These are phyloP conservation scores for Moricandia arvensis DNA, from an alignment of 345 rosid genomes.

Conservation along the genomic window DNA sequence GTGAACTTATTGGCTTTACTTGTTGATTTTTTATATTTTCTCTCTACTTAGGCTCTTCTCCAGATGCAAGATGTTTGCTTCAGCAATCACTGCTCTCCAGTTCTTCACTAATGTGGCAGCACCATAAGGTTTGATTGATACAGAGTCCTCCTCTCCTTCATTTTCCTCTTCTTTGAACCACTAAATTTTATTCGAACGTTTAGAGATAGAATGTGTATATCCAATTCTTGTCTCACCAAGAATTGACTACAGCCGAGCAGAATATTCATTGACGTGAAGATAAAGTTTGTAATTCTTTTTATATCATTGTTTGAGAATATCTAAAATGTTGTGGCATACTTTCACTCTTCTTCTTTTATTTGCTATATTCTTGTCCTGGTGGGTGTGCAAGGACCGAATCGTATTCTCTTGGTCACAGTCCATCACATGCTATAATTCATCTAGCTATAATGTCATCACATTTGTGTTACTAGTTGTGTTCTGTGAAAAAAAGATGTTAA, in stretches of 20 bases:
- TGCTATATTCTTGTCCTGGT: slow-evolving; percentile 51
- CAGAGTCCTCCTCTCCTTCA: not conserved
- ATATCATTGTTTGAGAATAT: not conserved
- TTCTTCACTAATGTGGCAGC: slow-evolving; percentile 79
- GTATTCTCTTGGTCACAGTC: slow-evolving; percentile 89
- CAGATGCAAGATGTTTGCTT: slow-evolving; percentile 95
- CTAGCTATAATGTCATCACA: not conserved
- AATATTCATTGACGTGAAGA: slow-evolving; percentile 90
- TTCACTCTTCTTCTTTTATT: slow-evolving; percentile 46
- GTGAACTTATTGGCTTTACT: no score
- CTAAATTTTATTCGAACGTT: not conserved
- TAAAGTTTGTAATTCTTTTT: slow-evolving; percentile 58
- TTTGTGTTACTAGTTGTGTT: not conserved
- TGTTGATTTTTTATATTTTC: no score
- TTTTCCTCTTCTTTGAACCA: not conserved
- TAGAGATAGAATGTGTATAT: slow-evolving; percentile 98
- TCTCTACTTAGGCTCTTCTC: slow-evolving; percentile 65
- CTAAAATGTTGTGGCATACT: no score
- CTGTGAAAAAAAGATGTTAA: not conserved
- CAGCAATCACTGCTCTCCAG: slow-evolving; percentile 84
- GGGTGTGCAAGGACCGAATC: slow-evolving; percentile 81
- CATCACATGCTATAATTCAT: slow-evolving; percentile 97
- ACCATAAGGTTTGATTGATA: slow-evolving; percentile 55
- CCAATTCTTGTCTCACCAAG: slow-evolving; percentile 99
- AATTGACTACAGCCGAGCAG: slow-evolving; percentile 92